Percentiles rank a stretch among this genome's conserved stretches.
These are phyloP conservation scores for Amanita phalloides DNA, from an alignment of 768 basidiomycete species.

Conservation along the genomic window DNA sequence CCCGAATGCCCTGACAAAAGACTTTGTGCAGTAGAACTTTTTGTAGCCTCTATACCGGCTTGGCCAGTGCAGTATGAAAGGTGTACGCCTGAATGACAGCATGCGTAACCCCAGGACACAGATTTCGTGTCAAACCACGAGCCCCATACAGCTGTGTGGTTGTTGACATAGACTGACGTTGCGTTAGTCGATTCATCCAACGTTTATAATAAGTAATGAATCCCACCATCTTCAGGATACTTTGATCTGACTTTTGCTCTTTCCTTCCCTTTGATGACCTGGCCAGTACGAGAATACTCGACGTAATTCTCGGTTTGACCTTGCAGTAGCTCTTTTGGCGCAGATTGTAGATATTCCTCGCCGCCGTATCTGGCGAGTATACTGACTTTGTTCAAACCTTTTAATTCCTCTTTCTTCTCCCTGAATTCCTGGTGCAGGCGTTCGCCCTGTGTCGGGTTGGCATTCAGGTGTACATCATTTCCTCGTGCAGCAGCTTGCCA, in stretches of 20 bases:
- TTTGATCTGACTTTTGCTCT: constrained; percentile 81
- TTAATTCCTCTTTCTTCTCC: constrained; percentile 86
- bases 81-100: constrained; percentile 83
- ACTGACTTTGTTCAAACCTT: constrained; percentile 80
- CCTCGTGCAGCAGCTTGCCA: constrained; percentile 93
- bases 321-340: constrained; percentile 86
- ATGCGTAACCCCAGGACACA: constrained; percentile 85
- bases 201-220: background rate
- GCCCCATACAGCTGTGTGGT: constrained; percentile 96
- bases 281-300: constrained; percentile 89
- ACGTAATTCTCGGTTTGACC: constrained; percentile 98
- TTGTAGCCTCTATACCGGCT: constrained; percentile 69
- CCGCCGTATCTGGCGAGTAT: constrained; percentile 93
- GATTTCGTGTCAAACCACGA: constrained; percentile 77
- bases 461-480: constrained; percentile 90
- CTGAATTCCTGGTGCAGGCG: constrained; percentile 84
- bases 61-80: constrained; percentile 87
- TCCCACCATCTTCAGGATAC: constrained; percentile 92
- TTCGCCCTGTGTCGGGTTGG: constrained; percentile 94
- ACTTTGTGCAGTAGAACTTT: constrained; percentile 65
- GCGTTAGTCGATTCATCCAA: constrained; percentile 6
- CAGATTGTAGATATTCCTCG: constrained; percentile 79
- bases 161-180: constrained; percentile 70
- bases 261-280: constrained; percentile 87
- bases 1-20: constrained; percentile 36